Evolutionary conservation across 2,329 filamentous ascomycete species (phyloP).

Genomic region (Phoma sp.): DNA sequence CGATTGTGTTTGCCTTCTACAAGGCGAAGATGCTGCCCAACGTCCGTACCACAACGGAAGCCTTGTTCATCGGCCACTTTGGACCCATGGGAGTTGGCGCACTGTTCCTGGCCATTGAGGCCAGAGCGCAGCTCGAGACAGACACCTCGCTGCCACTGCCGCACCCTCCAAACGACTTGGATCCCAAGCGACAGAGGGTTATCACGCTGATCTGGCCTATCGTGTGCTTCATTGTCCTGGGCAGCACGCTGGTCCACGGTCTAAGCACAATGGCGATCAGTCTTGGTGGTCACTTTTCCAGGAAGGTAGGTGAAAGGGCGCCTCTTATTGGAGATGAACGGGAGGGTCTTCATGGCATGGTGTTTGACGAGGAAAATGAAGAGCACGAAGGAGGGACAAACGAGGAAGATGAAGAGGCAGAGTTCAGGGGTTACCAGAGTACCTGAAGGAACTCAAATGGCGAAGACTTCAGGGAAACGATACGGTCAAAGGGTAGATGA

Average conservation of each 20-base stretch:
- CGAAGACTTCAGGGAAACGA: neutral
- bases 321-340: constrained; percentile 58
- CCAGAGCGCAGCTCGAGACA: constrained; percentile 59
- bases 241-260: constrained; percentile 62
- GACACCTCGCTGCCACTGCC: constrained; percentile 54
- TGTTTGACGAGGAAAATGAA: constrained; percentile 49
- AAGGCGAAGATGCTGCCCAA: constrained; percentile 53
- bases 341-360: constrained; percentile 59
- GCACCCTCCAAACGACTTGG: constrained; percentile 49
- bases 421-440: constrained; percentile 3
- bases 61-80: constrained; percentile 63
- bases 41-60: constrained; percentile 58
- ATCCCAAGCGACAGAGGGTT: constrained; percentile 45
- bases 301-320: constrained; percentile 56
- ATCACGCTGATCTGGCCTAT: constrained; percentile 61
- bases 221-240: constrained; percentile 61
- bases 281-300: constrained; percentile 55
- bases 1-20: constrained; percentile 57
- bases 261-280: constrained; percentile 60
- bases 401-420: constrained; percentile 5
- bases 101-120: constrained; percentile 64
- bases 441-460: neutral
- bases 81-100: constrained; percentile 65
- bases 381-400: constrained; percentile 34
- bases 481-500: neutral